Conservation (phyloP, 352 stramenopile genomes). For the Phytophthora sp. region DNA sequence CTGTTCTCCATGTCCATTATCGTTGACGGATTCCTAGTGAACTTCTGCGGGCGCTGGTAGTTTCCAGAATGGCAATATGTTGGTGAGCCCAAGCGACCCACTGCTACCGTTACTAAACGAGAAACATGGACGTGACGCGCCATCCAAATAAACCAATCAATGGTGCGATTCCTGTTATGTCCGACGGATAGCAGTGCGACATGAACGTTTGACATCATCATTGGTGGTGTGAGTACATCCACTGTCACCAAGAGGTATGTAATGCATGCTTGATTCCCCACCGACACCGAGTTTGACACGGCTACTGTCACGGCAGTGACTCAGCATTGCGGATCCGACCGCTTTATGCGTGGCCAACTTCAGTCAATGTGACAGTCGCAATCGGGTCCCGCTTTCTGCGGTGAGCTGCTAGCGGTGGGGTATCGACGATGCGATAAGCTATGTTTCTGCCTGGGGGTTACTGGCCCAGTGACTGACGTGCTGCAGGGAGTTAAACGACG, state of each 20-base stretch:
- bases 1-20: slow-evolving; percentile 36
- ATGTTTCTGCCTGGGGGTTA: too few species aligned
- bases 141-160: neutral
- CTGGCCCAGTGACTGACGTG: too few species aligned
- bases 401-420: too few species aligned
- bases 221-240: neutral
- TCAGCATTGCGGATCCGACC: slow-evolving; percentile 1
- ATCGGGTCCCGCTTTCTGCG: too few species aligned
- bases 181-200: slow-evolving; percentile 17
- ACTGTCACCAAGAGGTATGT: neutral
- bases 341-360: slow-evolving; percentile 19
- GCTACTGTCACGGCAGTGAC: slow-evolving; percentile 17
- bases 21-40: too few species aligned
- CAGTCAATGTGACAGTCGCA: slow-evolving; percentile 26
- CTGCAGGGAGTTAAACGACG: too few species aligned
- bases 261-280: neutral
- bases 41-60: neutral
- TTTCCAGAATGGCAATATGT: slow-evolving; percentile 27
- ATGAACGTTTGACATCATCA: slow-evolving; percentile 26
- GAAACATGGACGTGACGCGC: slow-evolving; percentile 19
- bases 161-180: neutral
- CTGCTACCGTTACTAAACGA: neutral
- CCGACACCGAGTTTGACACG: slow-evolving; percentile 22
- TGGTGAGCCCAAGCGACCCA: neutral
- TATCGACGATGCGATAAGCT: too few species aligned